Base-by-base conservation (phyloP, 805 yeast genomes). In the Ogataea dorogensis region DNA sequence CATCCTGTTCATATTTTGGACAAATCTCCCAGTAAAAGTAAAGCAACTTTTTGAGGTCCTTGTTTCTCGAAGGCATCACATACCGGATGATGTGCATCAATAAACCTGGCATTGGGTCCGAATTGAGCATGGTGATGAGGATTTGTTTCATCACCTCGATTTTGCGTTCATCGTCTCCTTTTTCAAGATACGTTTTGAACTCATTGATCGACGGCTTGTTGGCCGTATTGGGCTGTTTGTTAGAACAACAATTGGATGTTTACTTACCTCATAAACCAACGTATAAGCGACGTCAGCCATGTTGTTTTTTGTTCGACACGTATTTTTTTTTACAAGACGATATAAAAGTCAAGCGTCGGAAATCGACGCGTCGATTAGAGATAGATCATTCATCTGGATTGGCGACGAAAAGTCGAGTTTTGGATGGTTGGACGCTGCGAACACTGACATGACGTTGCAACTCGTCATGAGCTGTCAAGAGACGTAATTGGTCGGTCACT, bases 21-120 rank as follows among this genome's bases (percentile, higher is more conserved):
- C 96, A 94, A 38, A 91, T 86, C 64, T 93, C 99, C 98, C 98
- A 93, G 69, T 93, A 93, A 54, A 87, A 86, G 56, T 91, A 93
- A 46, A 94, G 70, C 58, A 93, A 71, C 64, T 89, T 93, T 72
- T 93, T 93, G 64, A 94, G 77, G 53, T 81, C 85, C 65, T 93
- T 94, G 65, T 81, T 79, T 55, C 73, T 85, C 12, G 96, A 86
- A 11, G 99, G 98, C 97, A 93, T 88, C 40, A 94, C 91, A 56
- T 86, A 94, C 56, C 98, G 81, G 55, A 93, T 91, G 50, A 93
- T 86, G 59, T 89, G 96, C 98, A 93, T 93, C 64, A 93, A 75
- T 49, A 93, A 69, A 41, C 85, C 93, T 12, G 96, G 94, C 79
- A 91, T 71, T 41, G 94, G 79, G 53, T 91, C 95, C 21, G 97